phyloP scores from a whole-genome alignment of 2,329 filamentous ascomycete species.

The Exserohilum rostratum region DNA sequence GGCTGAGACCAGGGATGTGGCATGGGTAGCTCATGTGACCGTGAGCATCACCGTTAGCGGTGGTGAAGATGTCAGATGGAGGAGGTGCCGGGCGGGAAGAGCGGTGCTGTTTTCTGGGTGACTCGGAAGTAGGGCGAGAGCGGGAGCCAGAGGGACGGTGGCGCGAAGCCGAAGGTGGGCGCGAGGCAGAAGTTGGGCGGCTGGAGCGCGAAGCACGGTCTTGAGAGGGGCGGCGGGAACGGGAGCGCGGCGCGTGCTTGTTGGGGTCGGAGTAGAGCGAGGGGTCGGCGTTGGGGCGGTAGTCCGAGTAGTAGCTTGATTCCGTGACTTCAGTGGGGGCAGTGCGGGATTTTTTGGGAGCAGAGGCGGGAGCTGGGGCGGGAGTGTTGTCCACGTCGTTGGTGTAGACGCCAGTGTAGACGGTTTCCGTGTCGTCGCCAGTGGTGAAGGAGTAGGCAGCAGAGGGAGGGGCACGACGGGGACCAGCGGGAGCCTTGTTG shows the following conservation, averaged over 20 bases:
- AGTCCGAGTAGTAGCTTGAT: slow-evolving; percentile 50
- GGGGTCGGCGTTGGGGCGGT: slow-evolving; percentile 48
- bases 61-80: slow-evolving; percentile 45
- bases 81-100: slow-evolving; percentile 33
- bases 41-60: slow-evolving; percentile 48
- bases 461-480: slow-evolving; percentile 44
- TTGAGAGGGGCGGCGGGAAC: slow-evolving; percentile 22
- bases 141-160: slow-evolving; percentile 35
- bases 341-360: slow-evolving; percentile 13
- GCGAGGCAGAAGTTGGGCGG: slow-evolving; percentile 13
- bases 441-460: slow-evolving; percentile 57
- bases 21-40: slow-evolving; percentile 64
- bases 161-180: slow-evolving; percentile 15
- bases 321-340: slow-evolving; percentile 37
- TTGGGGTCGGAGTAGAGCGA: slow-evolving; percentile 28
- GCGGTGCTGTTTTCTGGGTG: slow-evolving; percentile 43
- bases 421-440: slow-evolving; percentile 49
- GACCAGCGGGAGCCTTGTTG: slow-evolving; percentile 21
- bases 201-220: slow-evolving; percentile 20
- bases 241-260: slow-evolving; percentile 28
- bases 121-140: slow-evolving; percentile 41
- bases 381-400: slow-evolving; percentile 43
- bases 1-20: slow-evolving; percentile 61
- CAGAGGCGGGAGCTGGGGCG: slow-evolving; percentile 20
- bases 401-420: slow-evolving; percentile 51